Conservation (phyloP, 306 rosid species). For the Corylus heterophylla region DNA sequence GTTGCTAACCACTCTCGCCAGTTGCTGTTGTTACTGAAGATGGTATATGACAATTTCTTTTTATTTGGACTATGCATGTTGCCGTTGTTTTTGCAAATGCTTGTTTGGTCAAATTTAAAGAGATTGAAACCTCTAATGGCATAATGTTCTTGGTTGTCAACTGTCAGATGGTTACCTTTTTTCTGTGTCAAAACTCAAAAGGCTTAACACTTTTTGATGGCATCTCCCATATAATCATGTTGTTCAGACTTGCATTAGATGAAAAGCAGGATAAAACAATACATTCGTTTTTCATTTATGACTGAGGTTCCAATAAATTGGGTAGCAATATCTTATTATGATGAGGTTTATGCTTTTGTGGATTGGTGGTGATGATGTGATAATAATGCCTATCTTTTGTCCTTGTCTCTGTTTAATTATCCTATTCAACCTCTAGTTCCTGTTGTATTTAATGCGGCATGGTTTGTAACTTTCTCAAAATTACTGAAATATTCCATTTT, state of each 20-base stretch:
- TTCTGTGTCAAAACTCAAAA: background rate
- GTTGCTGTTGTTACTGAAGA: background rate
- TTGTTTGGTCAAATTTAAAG: background rate
- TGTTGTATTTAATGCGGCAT: background rate
- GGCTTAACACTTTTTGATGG: background rate
- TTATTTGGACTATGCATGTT: background rate
- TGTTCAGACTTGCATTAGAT: background rate
- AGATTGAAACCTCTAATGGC: background rate
- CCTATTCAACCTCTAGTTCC: slow-evolving; percentile 2
- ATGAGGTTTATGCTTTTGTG: background rate
- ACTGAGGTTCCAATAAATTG: background rate
- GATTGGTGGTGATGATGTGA: background rate
- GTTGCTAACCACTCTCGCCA: background rate
- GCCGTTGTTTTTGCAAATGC: background rate
- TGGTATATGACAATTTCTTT: background rate
- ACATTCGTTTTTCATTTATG: background rate
- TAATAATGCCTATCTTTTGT: background rate
- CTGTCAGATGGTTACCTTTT: background rate
- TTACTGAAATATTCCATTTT: slow-evolving; percentile 14
- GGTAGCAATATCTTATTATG: background rate
- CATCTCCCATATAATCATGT: background rate
- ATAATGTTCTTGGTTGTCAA: background rate
- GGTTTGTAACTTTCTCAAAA: slow-evolving; percentile 16
- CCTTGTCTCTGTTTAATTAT: background rate
- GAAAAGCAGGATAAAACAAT: background rate